Percentiles rank a stretch among this genome's conserved stretches.
Evolutionary conservation across 1,284 basidiomycete species (phyloP).

Genomic region (Apiotrichum sp.): DNA sequence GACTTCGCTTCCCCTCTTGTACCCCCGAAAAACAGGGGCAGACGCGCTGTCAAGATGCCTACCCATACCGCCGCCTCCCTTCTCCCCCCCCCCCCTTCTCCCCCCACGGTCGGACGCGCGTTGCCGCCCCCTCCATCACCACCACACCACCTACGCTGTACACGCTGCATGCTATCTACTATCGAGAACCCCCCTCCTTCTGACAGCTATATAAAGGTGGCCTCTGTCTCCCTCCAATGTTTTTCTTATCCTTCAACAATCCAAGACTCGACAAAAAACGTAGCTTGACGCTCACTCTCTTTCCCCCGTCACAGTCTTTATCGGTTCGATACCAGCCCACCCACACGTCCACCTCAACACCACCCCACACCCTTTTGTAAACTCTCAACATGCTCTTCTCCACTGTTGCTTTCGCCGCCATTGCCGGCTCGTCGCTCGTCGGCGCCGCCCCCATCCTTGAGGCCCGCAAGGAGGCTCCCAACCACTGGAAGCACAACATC

Average conservation of each 20-base stretch:
- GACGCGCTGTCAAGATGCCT: too few relatives aligned
- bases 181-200: neutral
- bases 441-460: conserved; percentile 52
- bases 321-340: conserved; percentile 9
- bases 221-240: neutral
- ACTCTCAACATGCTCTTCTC: conserved; percentile 32
- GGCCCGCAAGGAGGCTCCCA: conserved; percentile 47
- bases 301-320: conserved; percentile 15
- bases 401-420: conserved; percentile 52
- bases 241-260: neutral
- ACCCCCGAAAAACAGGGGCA: too few relatives aligned
- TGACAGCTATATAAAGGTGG: neutral
- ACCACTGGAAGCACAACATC: conserved; percentile 33
- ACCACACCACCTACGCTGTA: too few relatives aligned
- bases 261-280: neutral
- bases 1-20: too few relatives aligned
- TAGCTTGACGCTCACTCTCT: conserved; percentile 15
- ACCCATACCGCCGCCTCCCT: too few relatives aligned
- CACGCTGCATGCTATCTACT: too few relatives aligned
- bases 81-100: too few relatives aligned
- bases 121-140: too few relatives aligned
- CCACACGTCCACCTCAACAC: conserved; percentile 1
- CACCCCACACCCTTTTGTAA: conserved; percentile 6
- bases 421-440: conserved; percentile 48
- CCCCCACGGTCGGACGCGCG: too few relatives aligned